phyloP scores from a whole-genome alignment of 75 land plant species.

The Cunninghamia lanceolata region DNA sequence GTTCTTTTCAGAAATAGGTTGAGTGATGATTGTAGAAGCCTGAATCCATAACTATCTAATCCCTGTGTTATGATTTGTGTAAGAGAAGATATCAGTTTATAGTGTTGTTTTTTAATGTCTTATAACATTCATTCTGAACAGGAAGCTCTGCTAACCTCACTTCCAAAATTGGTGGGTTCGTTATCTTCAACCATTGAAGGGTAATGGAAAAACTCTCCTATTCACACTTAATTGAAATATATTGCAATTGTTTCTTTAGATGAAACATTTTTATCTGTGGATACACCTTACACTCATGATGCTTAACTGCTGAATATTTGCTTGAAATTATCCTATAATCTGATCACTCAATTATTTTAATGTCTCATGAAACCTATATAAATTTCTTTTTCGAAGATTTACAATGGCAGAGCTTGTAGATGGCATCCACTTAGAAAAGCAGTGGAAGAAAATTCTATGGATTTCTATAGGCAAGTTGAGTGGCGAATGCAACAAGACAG shows the following conservation, averaged over 20 bases:
- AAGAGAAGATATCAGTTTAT: background rate
- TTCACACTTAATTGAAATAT: background rate
- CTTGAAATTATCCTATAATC: background rate
- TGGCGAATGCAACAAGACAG: background rate
- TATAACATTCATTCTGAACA: conserved; percentile 22
- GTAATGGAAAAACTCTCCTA: conserved; percentile 31
- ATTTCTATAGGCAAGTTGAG: background rate
- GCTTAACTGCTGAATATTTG: background rate
- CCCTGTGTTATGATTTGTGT: background rate
- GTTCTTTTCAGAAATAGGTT: background rate
- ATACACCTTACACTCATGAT: background rate
- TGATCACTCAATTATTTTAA: background rate
- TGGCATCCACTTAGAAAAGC: background rate
- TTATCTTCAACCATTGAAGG: conserved; percentile 66
- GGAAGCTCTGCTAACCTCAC: conserved; percentile 82
- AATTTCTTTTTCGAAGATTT: background rate
- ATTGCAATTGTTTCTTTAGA: background rate
- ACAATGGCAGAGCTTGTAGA: background rate
- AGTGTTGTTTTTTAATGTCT: background rate
- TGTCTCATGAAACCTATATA: background rate
- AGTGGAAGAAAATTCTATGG: background rate
- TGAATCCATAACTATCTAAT: background rate
- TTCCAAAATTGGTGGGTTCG: conserved; percentile 68
- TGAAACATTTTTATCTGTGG: background rate
- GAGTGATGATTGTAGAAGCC: background rate